Evolutionary conservation across 176 grass and related monocot species (phyloP), one percentile per base, ranked within the genome.

Genomic region (Secale cereale): DNA sequence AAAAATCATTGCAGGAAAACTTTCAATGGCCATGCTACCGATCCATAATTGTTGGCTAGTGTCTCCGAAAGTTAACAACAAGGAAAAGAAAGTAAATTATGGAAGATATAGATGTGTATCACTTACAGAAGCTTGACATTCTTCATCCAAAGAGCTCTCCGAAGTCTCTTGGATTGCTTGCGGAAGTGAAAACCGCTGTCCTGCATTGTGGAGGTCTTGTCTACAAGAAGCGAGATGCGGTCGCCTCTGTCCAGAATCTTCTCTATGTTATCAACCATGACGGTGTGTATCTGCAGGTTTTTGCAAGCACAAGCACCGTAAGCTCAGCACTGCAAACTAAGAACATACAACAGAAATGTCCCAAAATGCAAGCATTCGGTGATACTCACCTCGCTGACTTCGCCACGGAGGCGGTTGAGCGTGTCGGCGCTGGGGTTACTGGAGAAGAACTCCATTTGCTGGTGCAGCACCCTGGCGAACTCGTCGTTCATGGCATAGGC

Each of bases 391-490:
- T 98, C 96, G 0, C 81, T 89, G 36, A 98, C 93, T 95, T 98
- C 96, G 30, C 94, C 92, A 0, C 89, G 89, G 62, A 98, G 89
- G 40, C 93, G 89, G 78, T 87, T 92, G 82, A 98, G 96, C 0
- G 93, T 94, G 81, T 98, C 96, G 0, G 85, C 91, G 19, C 81
- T 95, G 30, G 93, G 96, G 77, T 98, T 98, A 41, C 93, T 98
- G 3, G 96, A 98, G 81, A 92, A 98, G 87, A 91, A 98, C 86
- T 98, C 96, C 96, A 98, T 98, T 39, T 98, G 96, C 79, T 95
- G 93, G 64, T 98, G 96, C 26, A 98, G 87, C 22, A 98, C 96
- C 54, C 96, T 94, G 76, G 96, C 88, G 74, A 98, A 98, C 73
- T 98, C 96, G 5, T 98, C 96, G 76, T 98, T 98, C 93, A 98